Base-by-base conservation (phyloP, 176 grass and related monocot species). In the Ensete ventricosum region DNA sequence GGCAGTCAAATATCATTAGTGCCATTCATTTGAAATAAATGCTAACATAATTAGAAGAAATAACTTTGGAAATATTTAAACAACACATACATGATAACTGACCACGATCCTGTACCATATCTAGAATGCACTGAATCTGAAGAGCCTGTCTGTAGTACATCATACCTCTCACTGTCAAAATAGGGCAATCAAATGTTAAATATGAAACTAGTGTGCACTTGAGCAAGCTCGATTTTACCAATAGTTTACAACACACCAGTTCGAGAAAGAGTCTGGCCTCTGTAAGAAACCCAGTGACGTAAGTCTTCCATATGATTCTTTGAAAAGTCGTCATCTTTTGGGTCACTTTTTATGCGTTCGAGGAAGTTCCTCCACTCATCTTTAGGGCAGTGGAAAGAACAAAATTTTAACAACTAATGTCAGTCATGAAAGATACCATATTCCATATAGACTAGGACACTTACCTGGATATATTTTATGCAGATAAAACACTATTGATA, bases 91-190 rank as follows among this genome's bases (percentile, higher is more conserved):
- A 24, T 10, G 13, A 55, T 79, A 69, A n/a, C 78, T 88, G 64
- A 98, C 95, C 86, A 50, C 21, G 50, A 86, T 86, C 73, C 9
- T 24, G 16, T 66, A 14, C 74, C 21, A 52, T 73, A 75, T 99
- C 95, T 74, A 94, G 82, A 14, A 54, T 64, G 54, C 58, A 94
- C 62, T 99, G 95, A 73, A 85, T 73, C 71, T 87, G 53, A 79
- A 99, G 86, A 64, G 95, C 95, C 34, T 2, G 80, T 71, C 81
- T 87, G 26, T 99, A 99, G 81, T 99, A 99, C 95, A 99, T 99
- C 88, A 99, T 91, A 80, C 95, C 95, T 94, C 95, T 90, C 50
- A 99, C 95, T 99, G 64, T 63, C 17, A 80, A 71, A 81, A 11
- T 6, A 57, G 17, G 72, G 24, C 1, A 17, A 8, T 27, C 17